Evolutionary conservation across 768 basidiomycete genomes (phyloP).

Genomic region (Tephrocybe sp.): DNA sequence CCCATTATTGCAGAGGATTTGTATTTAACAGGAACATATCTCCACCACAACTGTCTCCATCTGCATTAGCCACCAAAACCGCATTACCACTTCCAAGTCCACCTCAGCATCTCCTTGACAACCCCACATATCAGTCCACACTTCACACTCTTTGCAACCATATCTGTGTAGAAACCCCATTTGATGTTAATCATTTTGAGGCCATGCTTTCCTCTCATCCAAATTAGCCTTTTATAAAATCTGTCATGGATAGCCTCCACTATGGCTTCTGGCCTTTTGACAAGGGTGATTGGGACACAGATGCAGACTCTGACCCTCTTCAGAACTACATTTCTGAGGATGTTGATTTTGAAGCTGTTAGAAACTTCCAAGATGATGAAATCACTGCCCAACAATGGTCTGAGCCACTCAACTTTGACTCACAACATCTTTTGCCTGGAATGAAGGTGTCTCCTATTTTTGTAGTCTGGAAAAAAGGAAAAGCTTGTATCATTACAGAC

Average conservation of each 20-base stretch:
- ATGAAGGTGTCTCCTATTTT: slow-evolving; percentile 21
- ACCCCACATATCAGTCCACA: neutral
- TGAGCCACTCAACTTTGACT: too few relatives aligned
- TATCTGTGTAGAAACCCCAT: slow-evolving; percentile 3
- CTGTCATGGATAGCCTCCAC: slow-evolving; percentile 2
- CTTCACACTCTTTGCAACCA: neutral
- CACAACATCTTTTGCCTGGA: slow-evolving; percentile 1
- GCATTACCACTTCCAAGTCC: slow-evolving; percentile 15
- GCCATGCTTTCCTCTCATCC: slow-evolving; percentile 1
- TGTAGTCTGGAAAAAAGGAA: slow-evolving; percentile 20
- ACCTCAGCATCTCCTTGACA: slow-evolving; percentile 11
- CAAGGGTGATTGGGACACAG: neutral
- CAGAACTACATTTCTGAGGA: slow-evolving; percentile 1
- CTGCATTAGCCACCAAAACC: slow-evolving; percentile 12
- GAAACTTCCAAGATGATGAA: too few relatives aligned
- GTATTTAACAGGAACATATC: neutral
- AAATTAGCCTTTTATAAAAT: slow-evolving; percentile 8
- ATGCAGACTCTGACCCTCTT: neutral
- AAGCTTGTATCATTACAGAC: slow-evolving; percentile 20
- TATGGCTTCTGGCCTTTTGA: slow-evolving; percentile 10
- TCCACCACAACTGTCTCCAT: slow-evolving; percentile 5
- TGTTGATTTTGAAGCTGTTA: neutral
- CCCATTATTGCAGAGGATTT: slow-evolving; percentile 10
- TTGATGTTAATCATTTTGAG: slow-evolving; percentile 6
- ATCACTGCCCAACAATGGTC: too few relatives aligned